Evolutionary conservation across 352 stramenopile species (phyloP).

Genomic region (Pythium myriotylum): DNA sequence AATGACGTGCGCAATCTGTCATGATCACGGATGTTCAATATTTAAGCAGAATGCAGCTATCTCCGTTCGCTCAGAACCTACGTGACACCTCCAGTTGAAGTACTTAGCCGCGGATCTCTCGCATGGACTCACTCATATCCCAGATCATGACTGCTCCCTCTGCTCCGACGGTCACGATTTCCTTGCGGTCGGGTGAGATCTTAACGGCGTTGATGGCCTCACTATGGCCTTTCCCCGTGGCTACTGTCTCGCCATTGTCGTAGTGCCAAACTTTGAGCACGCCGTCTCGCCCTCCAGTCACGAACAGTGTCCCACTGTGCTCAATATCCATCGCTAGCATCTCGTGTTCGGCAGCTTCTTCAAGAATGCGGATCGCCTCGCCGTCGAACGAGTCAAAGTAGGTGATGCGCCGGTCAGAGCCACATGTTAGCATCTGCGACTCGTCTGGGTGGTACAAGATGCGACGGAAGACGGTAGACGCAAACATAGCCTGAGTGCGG

Average conservation of each 20-base stretch:
- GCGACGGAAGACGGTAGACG: slow-evolving; percentile 93
- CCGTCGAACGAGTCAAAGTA: slow-evolving; percentile 97
- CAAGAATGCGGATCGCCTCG: slow-evolving; percentile 93
- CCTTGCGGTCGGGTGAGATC: slow-evolving; percentile 92
- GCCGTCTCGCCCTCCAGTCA: slow-evolving; percentile 90
- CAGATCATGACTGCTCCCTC: slow-evolving; percentile 97
- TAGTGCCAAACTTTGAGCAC: slow-evolving; percentile 97
- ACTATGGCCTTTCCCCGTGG: slow-evolving; percentile 91
- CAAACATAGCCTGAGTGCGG: slow-evolving; percentile 94
- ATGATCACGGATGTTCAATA: slow-evolving; percentile 12
- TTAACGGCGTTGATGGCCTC: slow-evolving; percentile 93
- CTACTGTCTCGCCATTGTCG: slow-evolving; percentile 92
- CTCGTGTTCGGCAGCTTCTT: slow-evolving; percentile 88
- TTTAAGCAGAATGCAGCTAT: slow-evolving; percentile 23
- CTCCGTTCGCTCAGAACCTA: too few species aligned
- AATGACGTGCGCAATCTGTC: too few species aligned
- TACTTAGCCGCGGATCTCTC: slow-evolving; percentile 16
- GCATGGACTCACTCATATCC: slow-evolving; percentile 64
- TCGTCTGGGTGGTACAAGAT: slow-evolving; percentile 97
- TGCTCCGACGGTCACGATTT: slow-evolving; percentile 93
- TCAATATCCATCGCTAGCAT: slow-evolving; percentile 95
- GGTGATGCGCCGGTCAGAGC: slow-evolving; percentile 94
- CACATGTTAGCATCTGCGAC: slow-evolving; percentile 95
- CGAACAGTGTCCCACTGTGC: slow-evolving; percentile 86
- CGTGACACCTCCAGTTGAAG: neutral